Conservation (phyloP, 2,329 filamentous ascomycete genomes). For the Nemania diffusa region DNA sequence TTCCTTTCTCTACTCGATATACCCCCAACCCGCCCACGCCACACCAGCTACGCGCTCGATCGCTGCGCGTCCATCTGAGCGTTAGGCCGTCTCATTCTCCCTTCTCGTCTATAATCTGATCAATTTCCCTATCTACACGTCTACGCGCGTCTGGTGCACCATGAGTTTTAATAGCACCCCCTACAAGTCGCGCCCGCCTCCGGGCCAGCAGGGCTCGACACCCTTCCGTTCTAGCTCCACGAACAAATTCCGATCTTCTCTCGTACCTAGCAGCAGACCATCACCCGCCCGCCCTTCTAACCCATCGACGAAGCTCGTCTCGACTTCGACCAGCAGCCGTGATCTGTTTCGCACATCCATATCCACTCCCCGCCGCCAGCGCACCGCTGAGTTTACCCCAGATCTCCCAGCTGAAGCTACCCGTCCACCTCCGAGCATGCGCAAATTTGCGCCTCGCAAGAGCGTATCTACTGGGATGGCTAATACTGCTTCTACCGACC, state of each 20-base stretch:
- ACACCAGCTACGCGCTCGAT: conserved; percentile 20
- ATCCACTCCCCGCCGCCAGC: conserved; percentile 44
- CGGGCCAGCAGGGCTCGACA: conserved; percentile 47
- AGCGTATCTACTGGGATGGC: conserved; percentile 61
- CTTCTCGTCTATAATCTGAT: not conserved
- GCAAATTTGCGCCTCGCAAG: conserved; percentile 50
- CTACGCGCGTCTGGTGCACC: conserved; percentile 30
- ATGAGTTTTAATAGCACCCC: conserved; percentile 46
- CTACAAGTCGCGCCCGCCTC: conserved; percentile 45
- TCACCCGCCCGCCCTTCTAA: conserved; percentile 42
- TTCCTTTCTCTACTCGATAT: not conserved
- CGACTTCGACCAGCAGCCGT: conserved; percentile 39
- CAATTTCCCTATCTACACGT: not conserved
- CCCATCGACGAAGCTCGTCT: conserved; percentile 38
- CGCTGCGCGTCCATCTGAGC: not conserved
- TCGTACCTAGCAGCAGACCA: conserved; percentile 46
- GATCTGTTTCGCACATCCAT: conserved; percentile 49
- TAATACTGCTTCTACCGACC: conserved; percentile 60
- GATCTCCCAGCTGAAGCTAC: conserved; percentile 44
- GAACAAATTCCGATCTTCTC: conserved; percentile 49
- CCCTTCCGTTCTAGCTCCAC: conserved; percentile 45
- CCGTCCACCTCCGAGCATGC: conserved; percentile 39
- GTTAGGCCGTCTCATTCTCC: not conserved
- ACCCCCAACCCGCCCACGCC: not conserved
- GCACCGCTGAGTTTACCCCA: conserved; percentile 46